Conservation (phyloP, 2,329 filamentous ascomycete species). For the Pseudocercospora vitis region DNA sequence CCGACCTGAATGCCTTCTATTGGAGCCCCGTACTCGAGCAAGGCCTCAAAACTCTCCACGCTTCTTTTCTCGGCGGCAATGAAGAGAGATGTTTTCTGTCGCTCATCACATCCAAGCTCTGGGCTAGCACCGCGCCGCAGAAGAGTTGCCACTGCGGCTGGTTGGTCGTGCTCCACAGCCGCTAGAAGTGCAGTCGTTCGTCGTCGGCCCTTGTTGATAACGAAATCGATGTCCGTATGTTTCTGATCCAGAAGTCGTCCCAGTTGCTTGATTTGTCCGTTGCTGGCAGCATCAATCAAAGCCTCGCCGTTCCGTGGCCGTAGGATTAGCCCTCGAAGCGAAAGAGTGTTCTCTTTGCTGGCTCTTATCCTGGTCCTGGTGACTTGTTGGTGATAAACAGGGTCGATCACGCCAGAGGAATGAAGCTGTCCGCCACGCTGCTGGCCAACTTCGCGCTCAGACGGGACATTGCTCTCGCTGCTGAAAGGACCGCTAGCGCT, state of each 20-base stretch:
- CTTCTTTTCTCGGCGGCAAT: not conserved
- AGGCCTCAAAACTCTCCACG: not conserved
- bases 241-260: not conserved
- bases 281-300: not conserved
- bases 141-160: not conserved
- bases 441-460: too few species aligned
- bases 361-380: not conserved
- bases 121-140: not conserved
- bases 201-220: not conserved
- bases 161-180: not conserved
- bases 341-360: not conserved
- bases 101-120: not conserved
- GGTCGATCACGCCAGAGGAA: not conserved
- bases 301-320: not conserved
- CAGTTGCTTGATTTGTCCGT: not conserved
- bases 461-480: too few species aligned
- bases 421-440: too few species aligned
- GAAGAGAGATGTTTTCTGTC: not conserved
- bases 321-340: not conserved
- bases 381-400: not conserved
- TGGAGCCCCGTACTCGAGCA: not conserved
- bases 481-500: not conserved
- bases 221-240: not conserved
- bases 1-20: not conserved
- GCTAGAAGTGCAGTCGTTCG: not conserved